Conservation (phyloP, 352 stramenopile genomes). For the Peronospora belbahrii region DNA sequence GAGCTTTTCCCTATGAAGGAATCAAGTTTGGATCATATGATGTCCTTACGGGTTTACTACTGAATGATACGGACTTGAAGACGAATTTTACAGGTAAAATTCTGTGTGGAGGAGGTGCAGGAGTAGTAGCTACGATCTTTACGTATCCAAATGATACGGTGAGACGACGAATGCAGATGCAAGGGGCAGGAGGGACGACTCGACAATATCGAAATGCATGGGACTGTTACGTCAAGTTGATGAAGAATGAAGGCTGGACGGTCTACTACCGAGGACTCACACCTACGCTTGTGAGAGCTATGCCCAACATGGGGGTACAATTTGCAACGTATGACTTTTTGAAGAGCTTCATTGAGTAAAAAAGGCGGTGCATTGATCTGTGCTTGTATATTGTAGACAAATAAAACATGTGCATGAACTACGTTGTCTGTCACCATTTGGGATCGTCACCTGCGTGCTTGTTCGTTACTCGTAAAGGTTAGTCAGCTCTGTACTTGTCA, state of each 20-base stretch:
- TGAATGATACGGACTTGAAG: constrained; percentile 49
- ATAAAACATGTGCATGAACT: no score
- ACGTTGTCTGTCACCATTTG: no score
- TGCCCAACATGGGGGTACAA: constrained; percentile 85
- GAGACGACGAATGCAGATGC: constrained; percentile 78
- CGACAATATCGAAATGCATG: constrained; percentile 62
- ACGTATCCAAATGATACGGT: constrained; percentile 88
- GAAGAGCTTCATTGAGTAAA: constrained; percentile 33
- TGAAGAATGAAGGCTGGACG: constrained; percentile 49
- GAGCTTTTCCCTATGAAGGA: constrained; percentile 70
- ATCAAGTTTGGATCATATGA: constrained; percentile 82
- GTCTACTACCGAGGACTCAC: constrained; percentile 72
- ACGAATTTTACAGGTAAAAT: constrained; percentile 59
- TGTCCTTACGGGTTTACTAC: constrained; percentile 47
- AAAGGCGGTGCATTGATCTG: neutral
- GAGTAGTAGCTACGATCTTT: constrained; percentile 78
- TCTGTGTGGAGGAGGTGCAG: constrained; percentile 64
- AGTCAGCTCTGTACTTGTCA: no score
- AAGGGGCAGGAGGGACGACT: constrained; percentile 53
- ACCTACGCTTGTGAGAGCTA: constrained; percentile 72
- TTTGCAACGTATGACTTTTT: constrained; percentile 83
- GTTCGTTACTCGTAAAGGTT: no score
- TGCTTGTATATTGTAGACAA: neutral
- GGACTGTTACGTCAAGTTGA: constrained; percentile 71
- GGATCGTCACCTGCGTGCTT: no score